phyloP scores from a whole-genome alignment of 2,329 filamentous ascomycete species.

The Phyllachora maydis region DNA sequence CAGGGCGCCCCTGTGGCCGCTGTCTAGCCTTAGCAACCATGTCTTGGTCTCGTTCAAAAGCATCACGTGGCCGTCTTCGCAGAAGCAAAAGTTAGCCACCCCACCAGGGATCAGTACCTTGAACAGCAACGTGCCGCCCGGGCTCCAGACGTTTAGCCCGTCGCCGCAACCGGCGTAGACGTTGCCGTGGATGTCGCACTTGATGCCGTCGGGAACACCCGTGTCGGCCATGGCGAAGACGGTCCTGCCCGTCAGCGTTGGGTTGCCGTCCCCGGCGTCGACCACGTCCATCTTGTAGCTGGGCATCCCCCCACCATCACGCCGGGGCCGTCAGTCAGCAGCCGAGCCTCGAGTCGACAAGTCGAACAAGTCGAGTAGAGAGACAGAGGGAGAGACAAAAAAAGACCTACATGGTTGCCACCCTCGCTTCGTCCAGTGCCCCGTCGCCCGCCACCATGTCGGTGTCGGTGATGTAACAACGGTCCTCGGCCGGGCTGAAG shows the following conservation, averaged over 20 bases:
- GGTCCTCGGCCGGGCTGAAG: conserved; percentile 21
- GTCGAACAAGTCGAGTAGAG: no score
- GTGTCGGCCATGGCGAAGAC: conserved; percentile 26
- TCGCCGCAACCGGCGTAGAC: conserved; percentile 26
- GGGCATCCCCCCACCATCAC: no score
- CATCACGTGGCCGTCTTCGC: not conserved
- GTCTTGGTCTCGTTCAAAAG: not conserved
- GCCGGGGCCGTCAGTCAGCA: no score
- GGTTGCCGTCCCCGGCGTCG: conserved; percentile 10
- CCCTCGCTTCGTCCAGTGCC: conserved; percentile 7
- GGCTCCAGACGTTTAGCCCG: conserved; percentile 25
- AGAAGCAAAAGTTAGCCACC: conserved; percentile 1
- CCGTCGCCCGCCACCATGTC: conserved; percentile 14
- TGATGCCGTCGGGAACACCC: conserved; percentile 25
- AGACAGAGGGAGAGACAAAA: not conserved
- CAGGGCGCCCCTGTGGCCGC: no score
- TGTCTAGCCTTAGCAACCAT: not conserved
- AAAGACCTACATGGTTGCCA: conserved; percentile 10
- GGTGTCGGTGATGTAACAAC: conserved; percentile 23
- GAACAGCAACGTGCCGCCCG: conserved; percentile 21
- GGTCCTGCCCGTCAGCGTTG: conserved; percentile 22
- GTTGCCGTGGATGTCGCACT: conserved; percentile 22
- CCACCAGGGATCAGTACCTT: conserved; percentile 10
- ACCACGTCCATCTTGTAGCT: no score
- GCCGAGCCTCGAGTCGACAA: no score